phyloP scores from a whole-genome alignment of 2,329 filamentous ascomycete species.

The Endoconidiophora laricicola region DNA sequence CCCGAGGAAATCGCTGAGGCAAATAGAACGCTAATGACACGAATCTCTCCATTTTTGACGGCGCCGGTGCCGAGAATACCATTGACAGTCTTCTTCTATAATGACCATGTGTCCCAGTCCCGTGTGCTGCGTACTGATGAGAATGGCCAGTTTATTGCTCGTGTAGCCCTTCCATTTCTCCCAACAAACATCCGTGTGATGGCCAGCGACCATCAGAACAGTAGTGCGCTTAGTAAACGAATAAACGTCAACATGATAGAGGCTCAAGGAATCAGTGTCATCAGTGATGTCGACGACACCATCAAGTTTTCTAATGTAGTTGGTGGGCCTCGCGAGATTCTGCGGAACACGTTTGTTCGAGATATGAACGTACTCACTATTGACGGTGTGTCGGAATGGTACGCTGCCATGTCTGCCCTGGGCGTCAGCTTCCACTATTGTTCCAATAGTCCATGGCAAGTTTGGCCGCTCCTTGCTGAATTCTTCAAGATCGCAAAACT shows the following conservation, averaged over 20 bases:
- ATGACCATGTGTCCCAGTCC: slow-evolving; percentile 65
- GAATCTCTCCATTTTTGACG: slow-evolving; percentile 78
- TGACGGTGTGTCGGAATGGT: slow-evolving; percentile 83
- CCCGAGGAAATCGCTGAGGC: slow-evolving; percentile 61
- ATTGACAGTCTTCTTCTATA: slow-evolving; percentile 91
- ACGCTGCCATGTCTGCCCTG: slow-evolving; percentile 55
- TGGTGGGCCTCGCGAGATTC: slow-evolving; percentile 78
- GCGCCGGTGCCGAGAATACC: slow-evolving; percentile 61
- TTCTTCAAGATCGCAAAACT: slow-evolving; percentile 71
- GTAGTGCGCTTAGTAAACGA: slow-evolving; percentile 27
- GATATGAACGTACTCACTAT: slow-evolving; percentile 69
- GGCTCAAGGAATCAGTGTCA: slow-evolving; percentile 68
- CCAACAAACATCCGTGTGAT: slow-evolving; percentile 80
- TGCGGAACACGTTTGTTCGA: slow-evolving; percentile 86
- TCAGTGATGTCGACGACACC: slow-evolving; percentile 96
- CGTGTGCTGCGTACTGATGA: slow-evolving; percentile 74
- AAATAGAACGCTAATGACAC: slow-evolving; percentile 74
- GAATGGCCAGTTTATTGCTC: slow-evolving; percentile 69
- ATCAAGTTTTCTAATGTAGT: slow-evolving; percentile 90
- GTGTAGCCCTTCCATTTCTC: slow-evolving; percentile 72
- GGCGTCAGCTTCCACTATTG: slow-evolving; percentile 91
- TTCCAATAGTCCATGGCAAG: slow-evolving; percentile 98
- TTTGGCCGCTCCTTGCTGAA: slow-evolving; percentile 74
- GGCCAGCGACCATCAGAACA: slow-evolving; percentile 70
- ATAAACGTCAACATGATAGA: slow-evolving; percentile 65